These are phyloP conservation scores for Daedaleopsis sinensis DNA, from an alignment of 768 basidiomycete genomes.

Conservation along the genomic window DNA sequence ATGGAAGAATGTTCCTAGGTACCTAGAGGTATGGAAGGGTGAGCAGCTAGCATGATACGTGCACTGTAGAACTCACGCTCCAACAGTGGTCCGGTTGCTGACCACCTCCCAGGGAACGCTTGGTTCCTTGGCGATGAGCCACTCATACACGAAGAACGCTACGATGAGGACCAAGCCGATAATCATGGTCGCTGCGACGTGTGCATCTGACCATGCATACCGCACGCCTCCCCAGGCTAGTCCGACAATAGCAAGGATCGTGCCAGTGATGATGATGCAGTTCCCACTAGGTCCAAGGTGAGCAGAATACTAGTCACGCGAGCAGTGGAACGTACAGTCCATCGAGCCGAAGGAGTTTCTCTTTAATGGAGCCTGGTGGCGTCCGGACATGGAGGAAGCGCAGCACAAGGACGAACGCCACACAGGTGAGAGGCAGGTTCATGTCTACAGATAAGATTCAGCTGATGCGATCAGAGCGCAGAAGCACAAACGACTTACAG, in stretches of 20 bases:
- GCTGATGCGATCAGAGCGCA: no score
- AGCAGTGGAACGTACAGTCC: no score
- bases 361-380: constrained; percentile 22
- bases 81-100: no score
- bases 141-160: constrained; percentile 28
- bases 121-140: no score
- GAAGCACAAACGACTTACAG: constrained; percentile 8
- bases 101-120: no score
- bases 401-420: constrained; percentile 9
- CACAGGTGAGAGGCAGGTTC: constrained; percentile 6
- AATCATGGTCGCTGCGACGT: constrained; percentile 22
- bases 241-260: constrained; percentile 19
- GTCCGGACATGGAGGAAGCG: constrained; percentile 17
- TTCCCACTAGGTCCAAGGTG: constrained; percentile 24
- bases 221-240: constrained; percentile 38
- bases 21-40: no score
- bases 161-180: constrained; percentile 3
- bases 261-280: constrained; percentile 21
- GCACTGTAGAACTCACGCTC: no score
- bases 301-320: neutral
- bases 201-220: constrained; percentile 35
- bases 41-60: no score
- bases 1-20: no score
- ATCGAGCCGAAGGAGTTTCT: constrained; percentile 20
- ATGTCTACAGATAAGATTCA: neutral